Evolutionary conservation across 2,329 filamentous ascomycete species (phyloP).

Genomic region (Aspergillus japonicus): DNA sequence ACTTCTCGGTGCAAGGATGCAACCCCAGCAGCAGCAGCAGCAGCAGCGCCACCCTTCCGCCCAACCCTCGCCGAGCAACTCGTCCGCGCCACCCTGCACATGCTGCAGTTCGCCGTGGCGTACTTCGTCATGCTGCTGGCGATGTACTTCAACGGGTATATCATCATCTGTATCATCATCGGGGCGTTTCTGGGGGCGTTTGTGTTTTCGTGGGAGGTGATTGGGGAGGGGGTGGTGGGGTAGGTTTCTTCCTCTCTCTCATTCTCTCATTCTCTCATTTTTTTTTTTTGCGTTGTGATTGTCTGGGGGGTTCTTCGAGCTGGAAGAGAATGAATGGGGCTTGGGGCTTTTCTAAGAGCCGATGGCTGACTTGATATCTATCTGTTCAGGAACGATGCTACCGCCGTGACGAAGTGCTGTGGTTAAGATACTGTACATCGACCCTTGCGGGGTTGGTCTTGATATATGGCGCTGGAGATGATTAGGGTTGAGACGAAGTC

Average conservation of each 20-base stretch:
- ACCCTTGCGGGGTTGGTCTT: too few species aligned
- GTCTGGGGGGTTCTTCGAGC: too few species aligned
- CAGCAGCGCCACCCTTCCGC: slow-evolving; percentile 37
- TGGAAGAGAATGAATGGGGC: too few species aligned
- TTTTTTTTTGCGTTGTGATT: too few species aligned
- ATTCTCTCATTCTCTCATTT: too few species aligned
- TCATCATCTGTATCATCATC: slow-evolving; percentile 78
- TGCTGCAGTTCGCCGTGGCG: slow-evolving; percentile 69
- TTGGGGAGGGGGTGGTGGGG: slow-evolving; percentile 17
- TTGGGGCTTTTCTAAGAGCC: too few species aligned
- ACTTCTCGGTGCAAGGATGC: too few species aligned
- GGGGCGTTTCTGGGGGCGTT: slow-evolving; percentile 72
- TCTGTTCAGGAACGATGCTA: slow-evolving; percentile 23
- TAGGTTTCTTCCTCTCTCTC: too few species aligned
- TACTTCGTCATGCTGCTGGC: slow-evolving; percentile 74
- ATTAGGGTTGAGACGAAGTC: too few species aligned
- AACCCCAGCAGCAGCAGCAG: too few species aligned
- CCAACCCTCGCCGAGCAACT: slow-evolving; percentile 66
- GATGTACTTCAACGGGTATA: slow-evolving; percentile 69
- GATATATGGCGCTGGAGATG: too few species aligned
- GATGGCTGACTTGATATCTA: background rate
- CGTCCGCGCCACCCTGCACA: slow-evolving; percentile 65
- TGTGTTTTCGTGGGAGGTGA: slow-evolving; percentile 67
- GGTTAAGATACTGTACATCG: slow-evolving; percentile 9
- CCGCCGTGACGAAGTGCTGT: slow-evolving; percentile 25